These are phyloP conservation scores for Pontederia crassipes DNA, from an alignment of 176 grass and related monocot genomes.

Conservation along the genomic window DNA sequence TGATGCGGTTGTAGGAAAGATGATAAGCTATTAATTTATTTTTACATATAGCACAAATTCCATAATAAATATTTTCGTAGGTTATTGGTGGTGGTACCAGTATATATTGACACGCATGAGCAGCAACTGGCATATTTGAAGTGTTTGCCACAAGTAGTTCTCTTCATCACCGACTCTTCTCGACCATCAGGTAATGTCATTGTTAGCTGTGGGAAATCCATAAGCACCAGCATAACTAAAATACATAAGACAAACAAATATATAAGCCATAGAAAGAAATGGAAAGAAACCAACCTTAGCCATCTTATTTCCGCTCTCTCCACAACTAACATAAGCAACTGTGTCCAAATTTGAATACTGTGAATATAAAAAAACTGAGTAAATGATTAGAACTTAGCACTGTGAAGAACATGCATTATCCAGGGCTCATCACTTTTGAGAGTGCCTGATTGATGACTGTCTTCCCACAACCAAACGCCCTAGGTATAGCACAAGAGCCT, in stretches of 20 bases:
- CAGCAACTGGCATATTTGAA: conserved; percentile 93
- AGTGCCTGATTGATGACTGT: conserved; percentile 97
- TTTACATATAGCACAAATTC: no score
- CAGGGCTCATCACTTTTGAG: conserved; percentile 47
- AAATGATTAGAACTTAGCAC: conserved; percentile 1
- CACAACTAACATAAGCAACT: conserved; percentile 90
- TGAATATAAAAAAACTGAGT: conserved; percentile 10
- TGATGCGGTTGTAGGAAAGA: no score
- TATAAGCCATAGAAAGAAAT: not conserved
- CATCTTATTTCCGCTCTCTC: conserved; percentile 92
- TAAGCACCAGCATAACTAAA: conserved; percentile 37
- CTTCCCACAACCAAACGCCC: conserved; percentile 93
- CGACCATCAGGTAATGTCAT: conserved; percentile 81
- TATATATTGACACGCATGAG: conserved; percentile 93
- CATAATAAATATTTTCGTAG: no score
- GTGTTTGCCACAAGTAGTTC: conserved; percentile 95
- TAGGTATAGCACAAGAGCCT: conserved; percentile 85
- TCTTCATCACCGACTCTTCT: conserved; percentile 89
- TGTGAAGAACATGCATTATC: not conserved
- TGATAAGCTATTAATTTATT: no score
- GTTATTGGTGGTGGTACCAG: conserved; percentile 29
- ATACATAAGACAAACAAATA: not conserved
- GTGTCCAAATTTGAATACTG: conserved; percentile 87
- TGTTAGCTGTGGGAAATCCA: conserved; percentile 97
- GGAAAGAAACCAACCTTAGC: conserved; percentile 35